phyloP scores from a whole-genome alignment of 768 basidiomycete genomes.

The Lactarius deliciosus region DNA sequence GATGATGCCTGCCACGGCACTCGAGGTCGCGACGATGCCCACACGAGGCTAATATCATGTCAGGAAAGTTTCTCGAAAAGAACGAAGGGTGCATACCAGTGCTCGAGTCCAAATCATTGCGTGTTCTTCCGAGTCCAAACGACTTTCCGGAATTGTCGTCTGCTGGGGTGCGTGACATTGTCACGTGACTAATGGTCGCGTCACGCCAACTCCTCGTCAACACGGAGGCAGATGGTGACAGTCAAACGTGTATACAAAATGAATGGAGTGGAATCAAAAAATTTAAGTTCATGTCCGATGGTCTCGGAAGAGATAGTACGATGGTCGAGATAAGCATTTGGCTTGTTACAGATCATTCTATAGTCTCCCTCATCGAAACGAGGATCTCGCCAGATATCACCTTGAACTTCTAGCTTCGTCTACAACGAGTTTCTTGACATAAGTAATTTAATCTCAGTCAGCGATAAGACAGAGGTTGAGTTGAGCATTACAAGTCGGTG shows the following conservation, averaged over 20 bases:
- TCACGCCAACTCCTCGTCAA: not conserved
- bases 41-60: slow-evolving; percentile 12
- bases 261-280: slow-evolving; percentile 9
- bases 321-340: slow-evolving; percentile 22
- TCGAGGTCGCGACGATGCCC: slow-evolving; percentile 10
- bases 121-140: not conserved
- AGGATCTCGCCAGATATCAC: slow-evolving; percentile 9
- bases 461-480: slow-evolving; percentile 5
- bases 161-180: not conserved
- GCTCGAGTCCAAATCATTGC: slow-evolving; percentile 25
- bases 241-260: not conserved
- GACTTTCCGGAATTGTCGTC: not conserved
- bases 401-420: not conserved
- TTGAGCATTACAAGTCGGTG: not conserved
- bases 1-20: slow-evolving; percentile 11
- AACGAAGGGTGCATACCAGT: slow-evolving; percentile 9
- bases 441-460: slow-evolving; percentile 7
- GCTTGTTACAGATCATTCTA: not conserved
- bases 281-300: slow-evolving; percentile 18
- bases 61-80: not conserved
- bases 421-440: slow-evolving; percentile 14
- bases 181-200: slow-evolving; percentile 15
- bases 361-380: slow-evolving; percentile 3
- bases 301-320: slow-evolving; percentile 6
- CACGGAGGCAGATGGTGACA: not conserved